phyloP scores from a whole-genome alignment of 352 stramenopile genomes.

The Pythium apleroticum region DNA sequence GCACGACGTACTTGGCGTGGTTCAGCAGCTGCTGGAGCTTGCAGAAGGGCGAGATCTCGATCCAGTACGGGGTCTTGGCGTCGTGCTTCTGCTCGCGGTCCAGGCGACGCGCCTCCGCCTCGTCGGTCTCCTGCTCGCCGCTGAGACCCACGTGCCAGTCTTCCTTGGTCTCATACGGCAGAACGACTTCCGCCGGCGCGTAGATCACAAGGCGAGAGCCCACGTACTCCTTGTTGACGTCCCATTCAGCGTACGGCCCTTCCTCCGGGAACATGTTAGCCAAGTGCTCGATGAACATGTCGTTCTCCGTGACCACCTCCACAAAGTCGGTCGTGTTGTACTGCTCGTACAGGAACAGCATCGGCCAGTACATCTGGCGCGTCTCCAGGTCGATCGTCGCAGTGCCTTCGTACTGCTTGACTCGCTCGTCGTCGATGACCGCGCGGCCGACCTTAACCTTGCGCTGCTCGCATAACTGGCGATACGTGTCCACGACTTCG shows the following conservation, averaged over 20 bases:
- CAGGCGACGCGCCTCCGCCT: constrained; percentile 60
- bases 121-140: constrained; percentile 67
- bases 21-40: constrained; percentile 67
- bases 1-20: constrained; percentile 79
- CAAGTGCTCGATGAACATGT: constrained; percentile 81
- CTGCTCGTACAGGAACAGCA: constrained; percentile 86
- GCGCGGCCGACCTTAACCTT: constrained; percentile 67
- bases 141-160: constrained; percentile 84
- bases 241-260: constrained; percentile 81
- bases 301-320: constrained; percentile 75
- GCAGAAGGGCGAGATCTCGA: constrained; percentile 81
- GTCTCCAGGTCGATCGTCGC: constrained; percentile 64
- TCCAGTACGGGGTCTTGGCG: constrained; percentile 74
- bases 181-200: constrained; percentile 64
- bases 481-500: constrained; percentile 76
- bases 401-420: constrained; percentile 83
- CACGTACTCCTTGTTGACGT: constrained; percentile 65
- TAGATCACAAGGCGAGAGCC: constrained; percentile 79
- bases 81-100: constrained; percentile 71
- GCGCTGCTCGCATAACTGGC: constrained; percentile 63
- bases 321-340: constrained; percentile 86
- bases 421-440: constrained; percentile 76
- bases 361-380: constrained; percentile 73
- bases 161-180: constrained; percentile 57
- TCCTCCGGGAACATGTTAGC: constrained; percentile 90